A percentile compares a stretch with the other conserved stretches of the same genome.
Evolutionary conservation across 2,329 filamentous ascomycete genomes (phyloP).

Genomic region (Davidsoniella virescens): DNA sequence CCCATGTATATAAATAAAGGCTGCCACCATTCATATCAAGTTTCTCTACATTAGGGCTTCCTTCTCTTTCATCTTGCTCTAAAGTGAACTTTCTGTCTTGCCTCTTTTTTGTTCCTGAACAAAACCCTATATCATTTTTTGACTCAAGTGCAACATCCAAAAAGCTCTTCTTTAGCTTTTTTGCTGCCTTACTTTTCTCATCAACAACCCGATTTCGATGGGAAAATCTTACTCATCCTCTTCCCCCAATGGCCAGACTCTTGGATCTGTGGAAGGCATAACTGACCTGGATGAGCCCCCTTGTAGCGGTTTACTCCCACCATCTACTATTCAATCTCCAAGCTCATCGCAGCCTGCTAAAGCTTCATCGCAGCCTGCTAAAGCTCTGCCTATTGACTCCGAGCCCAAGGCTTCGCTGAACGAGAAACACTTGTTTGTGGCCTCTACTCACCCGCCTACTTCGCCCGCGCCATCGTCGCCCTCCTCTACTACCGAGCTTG

Average conservation of each 20-base stretch:
- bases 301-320: conserved; percentile 12
- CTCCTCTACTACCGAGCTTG: conserved; percentile 2
- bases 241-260: conserved; percentile 14
- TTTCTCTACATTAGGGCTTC: not conserved
- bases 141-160: not conserved
- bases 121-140: not conserved
- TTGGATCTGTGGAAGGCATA: conserved; percentile 14
- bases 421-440: not conserved
- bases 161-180: not conserved
- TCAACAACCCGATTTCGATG: conserved; percentile 14
- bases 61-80: not conserved
- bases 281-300: conserved; percentile 15
- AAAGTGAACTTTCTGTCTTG: not conserved
- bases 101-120: not conserved
- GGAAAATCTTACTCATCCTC: conserved; percentile 14
- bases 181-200: conserved; percentile 1
- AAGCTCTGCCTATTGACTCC: not conserved
- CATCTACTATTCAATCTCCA: not conserved
- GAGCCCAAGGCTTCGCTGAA: not conserved
- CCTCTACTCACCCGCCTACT: conserved; percentile 2
- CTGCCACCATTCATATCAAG: not conserved
- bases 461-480: conserved; percentile 6
- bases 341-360: not conserved
- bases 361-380: not conserved
- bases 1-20: not conserved